Evolutionary conservation across 768 basidiomycete species (phyloP).

Genomic region (Lactarius hatsudake): DNA sequence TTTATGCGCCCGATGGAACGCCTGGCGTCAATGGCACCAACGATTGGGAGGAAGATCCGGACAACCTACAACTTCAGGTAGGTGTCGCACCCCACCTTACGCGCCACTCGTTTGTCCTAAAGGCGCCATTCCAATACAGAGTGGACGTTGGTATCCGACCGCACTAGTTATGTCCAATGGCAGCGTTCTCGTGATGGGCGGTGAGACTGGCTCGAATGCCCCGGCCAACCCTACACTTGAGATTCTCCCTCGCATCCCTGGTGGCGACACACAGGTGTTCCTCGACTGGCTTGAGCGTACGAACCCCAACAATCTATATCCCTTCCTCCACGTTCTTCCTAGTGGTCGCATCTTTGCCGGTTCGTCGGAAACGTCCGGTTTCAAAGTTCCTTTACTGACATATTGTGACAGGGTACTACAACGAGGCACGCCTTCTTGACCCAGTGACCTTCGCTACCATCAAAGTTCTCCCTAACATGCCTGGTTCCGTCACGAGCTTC

Average conservation of each 20-base stretch:
- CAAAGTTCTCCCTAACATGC: constrained; percentile 63
- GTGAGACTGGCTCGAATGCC: constrained; percentile 70
- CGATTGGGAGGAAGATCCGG: constrained; percentile 75
- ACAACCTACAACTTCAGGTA: constrained; percentile 60
- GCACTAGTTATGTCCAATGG: constrained; percentile 72
- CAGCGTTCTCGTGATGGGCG: constrained; percentile 69
- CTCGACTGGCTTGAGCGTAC: constrained; percentile 69
- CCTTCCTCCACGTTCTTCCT: constrained; percentile 71
- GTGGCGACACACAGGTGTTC: constrained; percentile 57
- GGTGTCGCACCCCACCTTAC: constrained; percentile 9
- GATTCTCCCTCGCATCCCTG: constrained; percentile 62
- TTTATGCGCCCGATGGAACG: constrained; percentile 68
- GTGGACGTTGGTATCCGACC: constrained; percentile 70
- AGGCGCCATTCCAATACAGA: constrained; percentile 33
- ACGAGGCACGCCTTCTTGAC: constrained; percentile 75
- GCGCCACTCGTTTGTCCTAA: not conserved
- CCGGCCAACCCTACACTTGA: constrained; percentile 66
- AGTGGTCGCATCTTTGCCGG: constrained; percentile 69
- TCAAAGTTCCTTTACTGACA: not conserved
- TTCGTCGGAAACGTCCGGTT: constrained; percentile 34
- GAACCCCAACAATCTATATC: constrained; percentile 79
- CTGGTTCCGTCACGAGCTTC: constrained; percentile 69
- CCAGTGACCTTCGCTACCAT: constrained; percentile 62
- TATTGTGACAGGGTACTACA: constrained; percentile 58
- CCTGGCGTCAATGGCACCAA: constrained; percentile 69